phyloP scores from a whole-genome alignment of 352 stramenopile genomes.

The Thraustotheca clavata region DNA sequence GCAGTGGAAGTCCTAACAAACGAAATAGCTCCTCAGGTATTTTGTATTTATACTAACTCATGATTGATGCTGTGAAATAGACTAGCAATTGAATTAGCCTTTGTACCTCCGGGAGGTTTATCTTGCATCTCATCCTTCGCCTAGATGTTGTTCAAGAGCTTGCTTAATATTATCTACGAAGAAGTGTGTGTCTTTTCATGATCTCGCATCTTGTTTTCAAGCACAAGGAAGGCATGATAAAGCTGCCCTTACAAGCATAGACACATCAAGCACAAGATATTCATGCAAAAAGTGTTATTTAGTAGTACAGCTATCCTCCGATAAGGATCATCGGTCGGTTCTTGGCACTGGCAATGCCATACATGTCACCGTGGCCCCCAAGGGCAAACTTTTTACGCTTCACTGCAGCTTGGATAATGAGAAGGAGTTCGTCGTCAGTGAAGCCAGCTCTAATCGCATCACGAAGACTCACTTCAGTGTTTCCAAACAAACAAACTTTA shows the following conservation, averaged over 20 bases:
- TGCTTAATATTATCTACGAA: neutral
- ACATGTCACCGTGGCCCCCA: constrained; percentile 92
- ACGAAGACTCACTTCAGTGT: constrained; percentile 88
- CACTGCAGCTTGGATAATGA: constrained; percentile 86
- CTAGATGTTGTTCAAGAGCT: neutral
- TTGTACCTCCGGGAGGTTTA: too few relatives aligned
- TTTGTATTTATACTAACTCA: neutral
- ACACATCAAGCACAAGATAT: neutral
- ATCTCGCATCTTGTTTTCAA: neutral
- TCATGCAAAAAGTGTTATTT: neutral
- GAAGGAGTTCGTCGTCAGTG: constrained; percentile 72
- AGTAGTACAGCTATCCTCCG: constrained; percentile 68
- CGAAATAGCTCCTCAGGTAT: constrained; percentile 8
- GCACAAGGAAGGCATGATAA: neutral
- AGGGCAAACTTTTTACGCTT: constrained; percentile 90
- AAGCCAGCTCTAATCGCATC: constrained; percentile 83
- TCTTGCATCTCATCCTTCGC: too few relatives aligned
- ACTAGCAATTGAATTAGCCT: neutral
- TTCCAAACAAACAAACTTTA: constrained; percentile 96
- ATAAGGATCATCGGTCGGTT: constrained; percentile 98
- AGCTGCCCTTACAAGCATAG: neutral
- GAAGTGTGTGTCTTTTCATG: constrained; percentile 6
- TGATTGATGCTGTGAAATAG: too few relatives aligned
- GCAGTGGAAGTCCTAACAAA: constrained; percentile 1
- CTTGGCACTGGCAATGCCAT: constrained; percentile 83